Base-by-base conservation (phyloP, 768 basidiomycete genomes). In the Xerocomus brunneocitrinus region DNA sequence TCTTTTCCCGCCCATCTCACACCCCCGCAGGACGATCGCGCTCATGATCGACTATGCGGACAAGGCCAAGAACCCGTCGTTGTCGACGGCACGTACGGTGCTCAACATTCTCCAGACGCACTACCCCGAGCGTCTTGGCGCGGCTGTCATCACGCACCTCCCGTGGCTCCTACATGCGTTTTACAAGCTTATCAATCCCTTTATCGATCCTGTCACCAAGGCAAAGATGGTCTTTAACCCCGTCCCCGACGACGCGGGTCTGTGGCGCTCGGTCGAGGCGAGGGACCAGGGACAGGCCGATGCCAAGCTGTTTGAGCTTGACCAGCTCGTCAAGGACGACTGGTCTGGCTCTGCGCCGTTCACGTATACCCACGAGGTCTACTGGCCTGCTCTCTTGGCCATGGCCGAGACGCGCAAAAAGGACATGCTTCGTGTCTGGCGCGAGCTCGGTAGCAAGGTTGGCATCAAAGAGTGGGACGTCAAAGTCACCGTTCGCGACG, bases 41-140 rank as follows among this genome's bases (percentile, higher is more conserved):
- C 73, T 91, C 24, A 80, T 93, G 70, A 83, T 91, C 58, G 84
- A 93, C 73, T 91, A 84, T 49, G 86, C 80, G 5, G 87, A 89
- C 64, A 78, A 79, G 64, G 81, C 78, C 34, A 91, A 89, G 69
- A 80, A 62, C 25, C 77, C 81, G 0, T 73, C 76, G 7, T 47
- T 81, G 12, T 30, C 60, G 0, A 72, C 66, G 9, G 56, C 78
- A 7, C 70, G 74, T 9, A 64, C 59, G 27, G 75, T 80, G 12
- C 75, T 87, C 49, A 69, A 76, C 66, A 86, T 90, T 59, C 75
- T 91, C 13, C 90, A 91, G 62, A 79, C 82, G 24, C 89, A 93
- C 64, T 93, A 91, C 61, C 91, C 91, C 0, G 93, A 95, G 67
- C 83, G 93, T 4, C 82, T 95, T 32, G 91, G 89, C 25, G 65